phyloP scores from a whole-genome alignment of 441 rosid species.

The Eruca vesicaria region DNA sequence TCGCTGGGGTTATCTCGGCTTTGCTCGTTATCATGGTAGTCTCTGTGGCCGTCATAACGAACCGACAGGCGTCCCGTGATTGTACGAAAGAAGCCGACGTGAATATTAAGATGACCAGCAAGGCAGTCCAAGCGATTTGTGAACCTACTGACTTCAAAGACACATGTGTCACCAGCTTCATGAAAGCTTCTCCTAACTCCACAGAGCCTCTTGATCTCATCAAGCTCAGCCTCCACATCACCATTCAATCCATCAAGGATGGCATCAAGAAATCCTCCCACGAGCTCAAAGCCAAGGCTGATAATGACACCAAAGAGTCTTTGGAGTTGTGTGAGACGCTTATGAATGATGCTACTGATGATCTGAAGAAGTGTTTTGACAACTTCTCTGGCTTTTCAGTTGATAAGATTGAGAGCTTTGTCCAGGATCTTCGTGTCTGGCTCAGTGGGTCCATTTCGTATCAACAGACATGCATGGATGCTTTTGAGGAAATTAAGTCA shows the following conservation, averaged over 20 bases:
- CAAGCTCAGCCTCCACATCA: constrained; percentile 44
- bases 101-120: constrained; percentile 31
- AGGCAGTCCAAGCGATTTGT: constrained; percentile 55
- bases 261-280: constrained; percentile 42
- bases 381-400: constrained; percentile 38
- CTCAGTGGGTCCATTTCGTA: constrained; percentile 67
- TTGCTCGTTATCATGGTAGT: constrained; percentile 61
- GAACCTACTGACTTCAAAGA: constrained; percentile 61
- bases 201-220: constrained; percentile 59
- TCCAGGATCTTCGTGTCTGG: constrained; percentile 62
- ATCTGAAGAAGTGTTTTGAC: constrained; percentile 47
- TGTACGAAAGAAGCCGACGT: neutral
- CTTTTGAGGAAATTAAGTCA: constrained; percentile 58
- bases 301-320: constrained; percentile 52
- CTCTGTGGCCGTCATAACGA: constrained; percentile 30
- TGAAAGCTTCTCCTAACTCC: constrained; percentile 43
- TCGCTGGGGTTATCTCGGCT: constrained; percentile 39
- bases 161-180: constrained; percentile 49
- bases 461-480: constrained; percentile 69
- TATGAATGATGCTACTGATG: constrained; percentile 52
- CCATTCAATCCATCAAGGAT: constrained; percentile 40
- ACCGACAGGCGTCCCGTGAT: neutral
- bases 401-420: constrained; percentile 35
- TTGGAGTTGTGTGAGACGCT: constrained; percentile 49
- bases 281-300: constrained; percentile 41